A percentile compares a stretch with the other conserved stretches of the same genome.
Evolutionary conservation across 2,329 filamentous ascomycete species (phyloP).

Genomic region (Venturiaceae sp.): DNA sequence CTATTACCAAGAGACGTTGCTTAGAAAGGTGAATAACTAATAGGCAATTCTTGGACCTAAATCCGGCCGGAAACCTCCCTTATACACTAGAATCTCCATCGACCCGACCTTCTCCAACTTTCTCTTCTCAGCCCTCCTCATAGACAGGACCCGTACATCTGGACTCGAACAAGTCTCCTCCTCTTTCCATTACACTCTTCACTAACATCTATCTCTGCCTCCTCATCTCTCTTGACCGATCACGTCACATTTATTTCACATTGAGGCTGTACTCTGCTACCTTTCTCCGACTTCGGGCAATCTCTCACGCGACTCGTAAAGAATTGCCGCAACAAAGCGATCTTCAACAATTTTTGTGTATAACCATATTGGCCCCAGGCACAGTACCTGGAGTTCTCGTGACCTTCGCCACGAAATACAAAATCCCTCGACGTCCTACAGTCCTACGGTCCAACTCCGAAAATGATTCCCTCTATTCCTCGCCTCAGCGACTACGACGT

Average conservation of each 20-base stretch:
- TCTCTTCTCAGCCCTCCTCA: not conserved
- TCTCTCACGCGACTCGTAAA: not conserved
- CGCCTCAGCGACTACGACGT: constrained; percentile 11
- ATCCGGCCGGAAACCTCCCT: not conserved
- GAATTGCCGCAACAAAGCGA: too few species aligned
- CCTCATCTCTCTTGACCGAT: not conserved
- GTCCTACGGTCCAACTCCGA: not conserved
- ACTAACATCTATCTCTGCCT: not conserved
- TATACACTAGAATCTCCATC: not conserved
- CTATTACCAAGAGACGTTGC: not conserved
- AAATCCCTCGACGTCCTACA: not conserved
- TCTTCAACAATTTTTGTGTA: not conserved
- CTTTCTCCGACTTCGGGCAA: not conserved
- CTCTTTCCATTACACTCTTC: not conserved
- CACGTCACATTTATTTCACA: too few species aligned
- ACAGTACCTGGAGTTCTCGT: not conserved
- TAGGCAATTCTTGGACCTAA: not conserved
- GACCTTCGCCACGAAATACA: not conserved
- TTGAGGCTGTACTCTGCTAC: too few species aligned
- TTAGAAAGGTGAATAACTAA: not conserved
- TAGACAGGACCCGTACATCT: not conserved
- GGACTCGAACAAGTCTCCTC: not conserved
- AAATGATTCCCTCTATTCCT: constrained; percentile 9
- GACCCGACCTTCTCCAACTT: not conserved
- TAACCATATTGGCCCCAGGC: not conserved